Base-by-base conservation (phyloP, 2,329 filamentous ascomycete genomes). In the Ceratocystis papillata region DNA sequence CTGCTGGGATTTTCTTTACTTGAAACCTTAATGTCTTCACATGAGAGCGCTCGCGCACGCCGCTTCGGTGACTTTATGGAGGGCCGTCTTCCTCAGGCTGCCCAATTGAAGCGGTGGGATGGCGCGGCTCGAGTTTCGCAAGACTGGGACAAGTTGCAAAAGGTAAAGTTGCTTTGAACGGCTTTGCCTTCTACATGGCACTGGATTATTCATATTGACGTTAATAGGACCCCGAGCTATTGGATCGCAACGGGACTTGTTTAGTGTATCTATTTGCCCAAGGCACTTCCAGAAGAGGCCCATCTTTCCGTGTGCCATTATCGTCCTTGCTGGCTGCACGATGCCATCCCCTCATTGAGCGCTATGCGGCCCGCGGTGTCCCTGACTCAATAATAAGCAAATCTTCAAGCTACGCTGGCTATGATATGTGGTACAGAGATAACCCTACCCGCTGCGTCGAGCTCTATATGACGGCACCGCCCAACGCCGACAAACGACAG, bases 381-480 rank as follows among this genome's bases (percentile, higher is more conserved):
- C 45, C 53, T 5, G 33, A 41, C 8, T 66, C 67, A 6, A 66
- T 68, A 8, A 30, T 64, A n/a, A 44, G 20, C 8, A 64, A 66
- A 45, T 15, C 17, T n/a, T 22, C 50, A 41, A 66, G 61, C 28
- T 70, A 68, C 2, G 68, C 69, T 25, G 72, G 75, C 20, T 72
- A 76, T 28, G 72, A 73, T 50, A 70, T 66, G 68, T 75, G 75
- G 73, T 72, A 72, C 61, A 71, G 69, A 46, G 68, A 71, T 30
- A 71, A 75, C 57, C 71, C 73, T 2, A 68, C 70, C 45, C 72
- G 71, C 61, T 74, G 69, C 37, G 72, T 83, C 65, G 84, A 90
- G 63, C 76, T 92, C 1, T 90, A 85, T 72, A 84, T 93, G n/a
- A 84, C 88, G 1, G 78, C 86, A 0, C 87, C 87, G 0, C 72